Percentiles rank a stretch among this genome's conserved stretches.
Conservation (phyloP, 164 flowering plant genomes). For the Nymphaea colorata region DNA sequence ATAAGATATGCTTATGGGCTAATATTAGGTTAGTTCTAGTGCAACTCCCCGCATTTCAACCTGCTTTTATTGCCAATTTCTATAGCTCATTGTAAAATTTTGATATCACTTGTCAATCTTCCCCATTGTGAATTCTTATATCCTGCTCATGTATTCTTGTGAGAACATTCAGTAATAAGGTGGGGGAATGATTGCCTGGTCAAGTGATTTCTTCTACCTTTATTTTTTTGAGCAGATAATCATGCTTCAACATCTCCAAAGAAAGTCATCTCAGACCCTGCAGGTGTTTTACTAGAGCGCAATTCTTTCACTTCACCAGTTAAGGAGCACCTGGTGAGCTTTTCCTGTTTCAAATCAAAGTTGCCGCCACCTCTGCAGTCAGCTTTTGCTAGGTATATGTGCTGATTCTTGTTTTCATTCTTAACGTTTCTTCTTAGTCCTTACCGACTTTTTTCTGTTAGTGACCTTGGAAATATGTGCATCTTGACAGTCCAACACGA, state of each 20-base stretch:
- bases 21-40: too few relatives aligned
- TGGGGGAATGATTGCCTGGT: too few relatives aligned
- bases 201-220: too few relatives aligned
- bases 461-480: not conserved
- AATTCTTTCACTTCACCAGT: constrained; percentile 86
- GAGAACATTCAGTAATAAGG: too few relatives aligned
- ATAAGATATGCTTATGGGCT: too few relatives aligned
- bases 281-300: constrained; percentile 72
- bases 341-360: constrained; percentile 47
- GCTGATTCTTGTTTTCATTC: not conserved
- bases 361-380: constrained; percentile 56
- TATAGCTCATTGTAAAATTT: too few relatives aligned
- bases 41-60: too few relatives aligned
- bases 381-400: constrained; percentile 89
- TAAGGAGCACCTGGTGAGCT: constrained; percentile 44
- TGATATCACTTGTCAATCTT: too few relatives aligned
- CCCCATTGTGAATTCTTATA: too few relatives aligned
- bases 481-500: constrained; percentile 60
- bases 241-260: constrained; percentile 81
- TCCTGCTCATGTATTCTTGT: too few relatives aligned
- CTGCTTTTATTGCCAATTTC: too few relatives aligned
- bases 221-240: constrained; percentile 10
- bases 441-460: not conserved
- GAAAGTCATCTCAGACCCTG: constrained; percentile 62
- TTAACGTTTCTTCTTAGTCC: not conserved